Evolutionary conservation across 2,329 filamentous ascomycete genomes (phyloP).

Genomic region (Fusarium foetens): DNA sequence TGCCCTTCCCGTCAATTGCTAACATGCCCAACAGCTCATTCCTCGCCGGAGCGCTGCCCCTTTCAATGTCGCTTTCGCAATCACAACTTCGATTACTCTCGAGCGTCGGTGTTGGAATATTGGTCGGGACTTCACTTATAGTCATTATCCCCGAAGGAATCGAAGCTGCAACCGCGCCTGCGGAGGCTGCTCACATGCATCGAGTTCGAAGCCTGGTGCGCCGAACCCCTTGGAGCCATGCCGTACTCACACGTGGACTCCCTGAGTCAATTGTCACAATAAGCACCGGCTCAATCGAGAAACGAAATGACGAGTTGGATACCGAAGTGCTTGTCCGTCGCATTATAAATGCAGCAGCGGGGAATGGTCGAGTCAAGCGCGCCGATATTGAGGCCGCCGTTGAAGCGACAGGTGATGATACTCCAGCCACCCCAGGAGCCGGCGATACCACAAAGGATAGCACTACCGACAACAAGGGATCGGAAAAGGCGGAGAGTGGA

Average conservation of each 20-base stretch:
- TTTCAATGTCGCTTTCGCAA: constrained; percentile 87
- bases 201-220: constrained; percentile 48
- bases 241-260: constrained; percentile 41
- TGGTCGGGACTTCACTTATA: constrained; percentile 94
- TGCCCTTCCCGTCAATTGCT: constrained; percentile 32
- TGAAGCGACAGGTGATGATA: constrained; percentile 21
- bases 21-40: constrained; percentile 75
- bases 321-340: constrained; percentile 31
- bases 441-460: constrained; percentile 17
- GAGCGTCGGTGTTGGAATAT: constrained; percentile 89
- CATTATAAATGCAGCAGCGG: constrained; percentile 8
- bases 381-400: constrained; percentile 26
- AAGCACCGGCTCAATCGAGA: constrained; percentile 16
- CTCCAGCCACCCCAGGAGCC: constrained; percentile 25
- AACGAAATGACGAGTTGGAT: constrained; percentile 13
- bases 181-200: constrained; percentile 53
- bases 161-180: constrained; percentile 80
- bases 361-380: constrained; percentile 17
- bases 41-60: constrained; percentile 87
- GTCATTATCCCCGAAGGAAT: constrained; percentile 98
- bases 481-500: constrained; percentile 20
- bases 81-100: constrained; percentile 90
- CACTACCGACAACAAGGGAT: constrained; percentile 6
- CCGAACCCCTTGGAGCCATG: constrained; percentile 47
- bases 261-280: constrained; percentile 37